Evolutionary conservation across 345 rosid species (phyloP).

Genomic region (Eucalyptus cloeziana): DNA sequence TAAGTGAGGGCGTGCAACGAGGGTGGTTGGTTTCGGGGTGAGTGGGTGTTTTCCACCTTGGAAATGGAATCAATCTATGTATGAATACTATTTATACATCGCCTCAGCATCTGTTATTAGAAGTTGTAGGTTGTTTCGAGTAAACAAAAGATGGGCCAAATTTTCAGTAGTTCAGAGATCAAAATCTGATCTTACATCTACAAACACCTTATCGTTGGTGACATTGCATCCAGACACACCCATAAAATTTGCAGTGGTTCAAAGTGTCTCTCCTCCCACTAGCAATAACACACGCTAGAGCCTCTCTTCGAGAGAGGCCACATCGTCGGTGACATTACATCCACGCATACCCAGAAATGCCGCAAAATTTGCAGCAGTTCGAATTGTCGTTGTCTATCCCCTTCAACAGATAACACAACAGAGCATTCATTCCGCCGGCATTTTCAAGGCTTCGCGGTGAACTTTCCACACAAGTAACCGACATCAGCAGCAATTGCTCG

Average conservation of each 20-base stretch:
- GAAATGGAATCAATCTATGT: fast-evolving
- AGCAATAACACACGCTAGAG: too few species aligned
- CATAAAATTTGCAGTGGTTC: not conserved
- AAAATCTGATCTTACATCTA: not conserved
- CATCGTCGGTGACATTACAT: not conserved
- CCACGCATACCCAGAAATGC: not conserved
- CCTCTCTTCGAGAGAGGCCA: too few species aligned
- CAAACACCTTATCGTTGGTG: not conserved
- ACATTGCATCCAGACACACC: fast-evolving
- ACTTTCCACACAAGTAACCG: not conserved
- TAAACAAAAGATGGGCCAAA: not conserved
- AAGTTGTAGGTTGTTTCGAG: not conserved
- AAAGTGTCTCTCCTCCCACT: too few species aligned
- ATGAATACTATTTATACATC: not conserved
- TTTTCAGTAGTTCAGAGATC: not conserved
- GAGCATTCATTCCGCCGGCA: not conserved
- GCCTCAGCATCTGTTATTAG: fast-evolving
- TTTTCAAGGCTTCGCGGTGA: not conserved
- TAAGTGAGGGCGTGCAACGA: fast-evolving
- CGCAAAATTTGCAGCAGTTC: not conserved
- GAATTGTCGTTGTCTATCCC: not conserved
- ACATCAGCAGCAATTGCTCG: not conserved
- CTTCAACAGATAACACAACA: not conserved
- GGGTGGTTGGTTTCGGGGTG: not conserved
- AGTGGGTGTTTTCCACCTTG: not conserved